phyloP scores from a whole-genome alignment of 169 alveolate species.

The Theileria orientalis region DNA sequence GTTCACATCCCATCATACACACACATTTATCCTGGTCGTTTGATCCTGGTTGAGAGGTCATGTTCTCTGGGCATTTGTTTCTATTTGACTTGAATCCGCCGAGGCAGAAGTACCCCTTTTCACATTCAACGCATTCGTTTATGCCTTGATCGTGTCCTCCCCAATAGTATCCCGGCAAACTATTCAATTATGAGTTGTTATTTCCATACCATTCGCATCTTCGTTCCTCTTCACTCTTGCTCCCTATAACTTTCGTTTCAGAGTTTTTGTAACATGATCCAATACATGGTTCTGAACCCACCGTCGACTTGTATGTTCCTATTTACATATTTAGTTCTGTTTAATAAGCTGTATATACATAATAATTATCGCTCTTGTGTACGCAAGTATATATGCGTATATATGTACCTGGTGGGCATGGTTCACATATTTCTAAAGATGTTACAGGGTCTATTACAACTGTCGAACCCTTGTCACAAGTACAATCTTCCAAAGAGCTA shows the following conservation, averaged over 20 bases:
- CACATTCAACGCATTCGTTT: slow-evolving; percentile 52
- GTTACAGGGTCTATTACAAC: slow-evolving; percentile 5
- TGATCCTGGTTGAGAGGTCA: slow-evolving; percentile 64
- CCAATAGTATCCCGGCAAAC: slow-evolving; percentile 65
- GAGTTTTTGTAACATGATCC: slow-evolving; percentile 65
- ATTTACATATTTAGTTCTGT: too few species aligned
- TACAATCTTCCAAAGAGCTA: slow-evolving; percentile 65
- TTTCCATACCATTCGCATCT: slow-evolving; percentile 62
- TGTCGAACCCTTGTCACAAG: slow-evolving; percentile 72
- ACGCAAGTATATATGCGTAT: background rate
- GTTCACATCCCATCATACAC: slow-evolving; percentile 73
- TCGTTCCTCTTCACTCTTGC: slow-evolving; percentile 37
- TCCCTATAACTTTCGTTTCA: slow-evolving; percentile 39
- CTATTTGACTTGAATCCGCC: slow-evolving; percentile 68
- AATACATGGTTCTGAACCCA: slow-evolving; percentile 60
- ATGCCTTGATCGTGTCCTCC: slow-evolving; percentile 7
- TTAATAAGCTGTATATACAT: too few species aligned
- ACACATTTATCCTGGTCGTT: slow-evolving; percentile 63
- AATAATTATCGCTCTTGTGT: too few species aligned
- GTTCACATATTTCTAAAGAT: slow-evolving; percentile 42
- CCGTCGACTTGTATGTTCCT: slow-evolving; percentile 63
- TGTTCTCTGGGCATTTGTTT: slow-evolving; percentile 68
- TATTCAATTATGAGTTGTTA: background rate
- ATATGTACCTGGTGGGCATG: slow-evolving; percentile 39
- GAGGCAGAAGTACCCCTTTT: slow-evolving; percentile 69